Base-by-base conservation (phyloP, 441 rosid genomes). In the Adansonia grandidieri region DNA sequence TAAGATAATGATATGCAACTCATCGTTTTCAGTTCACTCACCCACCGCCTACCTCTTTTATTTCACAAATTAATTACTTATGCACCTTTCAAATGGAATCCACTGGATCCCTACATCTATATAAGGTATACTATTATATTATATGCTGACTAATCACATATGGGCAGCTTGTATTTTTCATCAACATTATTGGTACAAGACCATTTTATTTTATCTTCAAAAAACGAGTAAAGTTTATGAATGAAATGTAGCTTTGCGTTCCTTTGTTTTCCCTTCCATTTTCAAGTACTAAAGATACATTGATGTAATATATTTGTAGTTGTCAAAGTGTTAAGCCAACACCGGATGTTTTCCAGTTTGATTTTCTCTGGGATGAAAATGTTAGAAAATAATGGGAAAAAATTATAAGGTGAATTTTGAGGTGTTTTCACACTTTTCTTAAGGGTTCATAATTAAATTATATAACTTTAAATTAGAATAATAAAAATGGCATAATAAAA, bases 41-140 rank as follows among this genome's bases (percentile, higher is more conserved):
- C 32, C 64, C 64, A 60, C 64, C 44, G 9, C 62, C 75, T 44
- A 71, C 14, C 71, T 67, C 53, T 2, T 44, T 67, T 9, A 9
- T 67, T 45, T 44, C 15, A 44, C 45, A 9, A 65, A 17, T n/a
- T 56, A 5, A 32, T 20, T 24, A 62, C 5, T 28, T 15, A 62
- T 11, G n/a, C 42, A 62, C 42, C 17, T 17, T 62, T 62, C 15
- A 22, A 60, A 28, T 1, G 11, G 8, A 24, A 7, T 24, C 42
- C 50, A 47, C 48, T 45, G 2, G 48, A 47, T 9, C 9, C 9
- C 9, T 11, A 47, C 37, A 32, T 32, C 37, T 32, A 32, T 32
- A 32, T 32, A 32, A 32, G 37, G 37, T 32, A 47, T 1, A 9
- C 13, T 8, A 6, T 6, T 47, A 47, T 47, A 9, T 47, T 47